Base-by-base conservation (phyloP, 2,329 filamentous ascomycete genomes). In the Hypomyces perniciosus region DNA sequence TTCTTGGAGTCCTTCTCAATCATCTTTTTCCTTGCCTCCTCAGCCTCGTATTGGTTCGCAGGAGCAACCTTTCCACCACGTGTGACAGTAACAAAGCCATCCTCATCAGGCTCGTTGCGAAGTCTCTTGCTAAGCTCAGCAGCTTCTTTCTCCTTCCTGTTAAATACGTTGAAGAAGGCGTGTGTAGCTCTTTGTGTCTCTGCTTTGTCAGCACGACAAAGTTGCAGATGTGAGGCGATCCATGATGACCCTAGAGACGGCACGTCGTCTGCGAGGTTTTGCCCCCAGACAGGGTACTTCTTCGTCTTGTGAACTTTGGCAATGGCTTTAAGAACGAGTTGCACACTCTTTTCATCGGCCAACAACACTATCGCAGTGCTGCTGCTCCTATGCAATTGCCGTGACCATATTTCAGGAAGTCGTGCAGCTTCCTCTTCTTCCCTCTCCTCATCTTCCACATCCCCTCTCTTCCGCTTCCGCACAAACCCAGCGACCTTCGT, bases 71-170 rank as follows among this genome's bases (percentile, higher is more conserved):
- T 76, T 37, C 88, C 87, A 28, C 90, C 90, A 49, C 88, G 80
- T 1, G 85, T 87, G 27, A 99, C 93, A 4, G 91, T 97, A 44
- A 97, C 80, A 66, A 99, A 99, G 2, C 93, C 93, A 67, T 99
- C 93, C 63, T 90, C 91, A 67, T 99, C 93, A 0, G 92, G 90
- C 61, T 90, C 84, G 59, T 86, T 85, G 54, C 88, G 83, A 54
- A 85, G 73, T 50, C 79, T 73, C 70, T 81, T 83, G 64, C 71
- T 86, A 64, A 74, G 77, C 71, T 73, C 84, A 57, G 63, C 78
- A 59, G 75, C 84, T 68, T 75, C 85, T 70, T 68, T 82, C 75
- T 79, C 87, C 71, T 75, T 88, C 72, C 64, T 80, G 72, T 77
- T 86, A 72, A 90, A 97, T n/a, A 83, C 76, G 26, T 80, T 79